Conservation (phyloP, 805 yeast genomes). For the Schwanniomyces yamadae region DNA sequence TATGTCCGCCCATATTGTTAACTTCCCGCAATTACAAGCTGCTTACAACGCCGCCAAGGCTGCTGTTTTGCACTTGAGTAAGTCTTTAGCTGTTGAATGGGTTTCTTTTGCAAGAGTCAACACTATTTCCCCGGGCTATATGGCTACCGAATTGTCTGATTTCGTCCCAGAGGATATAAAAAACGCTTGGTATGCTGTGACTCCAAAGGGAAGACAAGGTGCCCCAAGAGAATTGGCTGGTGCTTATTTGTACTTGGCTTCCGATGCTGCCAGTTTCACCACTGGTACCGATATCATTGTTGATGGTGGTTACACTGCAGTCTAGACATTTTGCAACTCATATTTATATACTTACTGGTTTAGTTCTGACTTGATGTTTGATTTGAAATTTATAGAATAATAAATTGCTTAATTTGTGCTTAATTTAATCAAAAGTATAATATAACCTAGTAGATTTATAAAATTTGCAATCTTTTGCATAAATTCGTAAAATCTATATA, state of each 20-base stretch:
- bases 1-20: slow-evolving; percentile 85
- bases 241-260: slow-evolving; percentile 75
- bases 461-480: too few relatives aligned
- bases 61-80: slow-evolving; percentile 71
- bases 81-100: slow-evolving; percentile 85
- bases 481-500: too few relatives aligned
- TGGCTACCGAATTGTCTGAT: slow-evolving; percentile 61
- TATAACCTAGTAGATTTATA: too few relatives aligned
- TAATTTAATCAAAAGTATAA: too few relatives aligned
- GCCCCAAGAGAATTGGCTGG: slow-evolving; percentile 73
- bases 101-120: slow-evolving; percentile 81
- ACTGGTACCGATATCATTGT: slow-evolving; percentile 75
- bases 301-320: slow-evolving; percentile 74
- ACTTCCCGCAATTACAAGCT: slow-evolving; percentile 84
- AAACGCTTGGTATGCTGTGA: slow-evolving; percentile 39
- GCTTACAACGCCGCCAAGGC: slow-evolving; percentile 88
- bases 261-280: slow-evolving; percentile 76
- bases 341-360: background rate
- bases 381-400: too few relatives aligned
- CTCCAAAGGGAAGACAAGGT: slow-evolving; percentile 78
- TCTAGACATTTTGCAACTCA: slow-evolving; percentile 23
- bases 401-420: too few relatives aligned
- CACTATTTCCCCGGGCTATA: slow-evolving; percentile 84
- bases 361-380: too few relatives aligned
- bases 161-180: slow-evolving; percentile 37